Base-by-base conservation (phyloP, 768 basidiomycete species). In the Tephrocybe sp. region DNA sequence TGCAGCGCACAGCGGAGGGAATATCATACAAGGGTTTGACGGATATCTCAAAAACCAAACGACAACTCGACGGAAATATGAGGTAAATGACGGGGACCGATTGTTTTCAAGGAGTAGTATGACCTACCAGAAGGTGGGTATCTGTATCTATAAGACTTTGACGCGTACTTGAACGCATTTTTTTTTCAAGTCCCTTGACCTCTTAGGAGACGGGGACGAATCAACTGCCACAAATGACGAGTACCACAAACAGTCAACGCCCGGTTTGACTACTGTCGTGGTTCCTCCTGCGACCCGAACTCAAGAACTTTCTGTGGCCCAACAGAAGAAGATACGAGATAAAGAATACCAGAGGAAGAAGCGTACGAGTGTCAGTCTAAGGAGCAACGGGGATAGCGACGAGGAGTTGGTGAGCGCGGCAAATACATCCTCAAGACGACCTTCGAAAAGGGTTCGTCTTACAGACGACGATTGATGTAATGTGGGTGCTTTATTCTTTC, bases 1-100 rank as follows among this genome's bases (percentile, higher is more conserved):
- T 0, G 80, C 85, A 1, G 73, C 74, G 0, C 84, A 87, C 54
- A 84, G 82, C 59, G 89, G 90, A 14, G 91, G 91, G 26, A 92
- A 93, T 58, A 92, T 93, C 47, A 86, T 93, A 33, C 86, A 86
- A 59, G 91, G 91, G 4, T 92, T 92, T 56, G 91, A 92, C 48
- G 83, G 85, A 36, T 93, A 92, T 63, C 79, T 92, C 51, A 93
- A 92, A 68, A 85, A 85, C 59, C 86, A 84, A 52, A 78, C 78
- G 0, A 73, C 78, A 8, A 82, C 78, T 6, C 73, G 89, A 59
- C 77, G 85, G 62, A 85, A 84, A 62, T 82, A 85, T 57, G 89
- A 92, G 57, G 78, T 90, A 51, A 80, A 78, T 54, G 91, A 92
- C 50, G 71, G 78, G 11, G 91, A 93, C 62, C 77, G 91, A 41